Conservation (phyloP, 2,329 filamentous ascomycete genomes). For the Aspergillus ochraceus region DNA sequence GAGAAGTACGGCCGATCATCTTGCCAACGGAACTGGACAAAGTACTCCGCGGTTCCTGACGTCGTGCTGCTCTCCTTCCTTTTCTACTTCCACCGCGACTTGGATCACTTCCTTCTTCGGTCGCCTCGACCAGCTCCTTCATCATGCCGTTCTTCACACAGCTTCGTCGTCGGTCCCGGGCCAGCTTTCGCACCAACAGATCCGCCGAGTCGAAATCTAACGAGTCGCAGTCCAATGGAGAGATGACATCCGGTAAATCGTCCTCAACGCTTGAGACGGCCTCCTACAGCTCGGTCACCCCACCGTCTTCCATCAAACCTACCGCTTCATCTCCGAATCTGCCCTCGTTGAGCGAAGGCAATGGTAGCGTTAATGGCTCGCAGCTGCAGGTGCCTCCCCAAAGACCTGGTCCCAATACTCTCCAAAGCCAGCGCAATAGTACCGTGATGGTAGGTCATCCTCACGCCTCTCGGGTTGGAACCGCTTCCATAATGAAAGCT, state of each 20-base stretch:
- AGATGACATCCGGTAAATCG: slow-evolving; percentile 63
- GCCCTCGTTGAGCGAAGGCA: slow-evolving; percentile 50
- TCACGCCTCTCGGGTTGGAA: slow-evolving; percentile 6
- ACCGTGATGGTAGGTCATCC: slow-evolving; percentile 35
- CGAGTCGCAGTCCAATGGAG: slow-evolving; percentile 47
- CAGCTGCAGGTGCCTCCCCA: slow-evolving; percentile 45
- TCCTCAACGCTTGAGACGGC: slow-evolving; percentile 62
- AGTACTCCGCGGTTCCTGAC: not conserved
- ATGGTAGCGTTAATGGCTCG: slow-evolving; percentile 42
- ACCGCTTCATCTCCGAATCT: slow-evolving; percentile 67
- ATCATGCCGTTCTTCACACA: slow-evolving; percentile 68
- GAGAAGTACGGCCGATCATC: not conserved
- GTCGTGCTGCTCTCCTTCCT: not conserved
- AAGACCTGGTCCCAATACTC: slow-evolving; percentile 46
- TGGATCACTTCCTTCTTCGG: not conserved
- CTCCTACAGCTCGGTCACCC: slow-evolving; percentile 65
- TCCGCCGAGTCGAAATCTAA: slow-evolving; percentile 43
- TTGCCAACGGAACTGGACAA: not conserved
- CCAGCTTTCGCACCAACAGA: slow-evolving; percentile 67
- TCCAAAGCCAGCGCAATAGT: slow-evolving; percentile 44
- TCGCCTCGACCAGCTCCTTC: slow-evolving; percentile 2
- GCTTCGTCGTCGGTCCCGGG: slow-evolving; percentile 72
- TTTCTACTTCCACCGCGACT: not conserved
- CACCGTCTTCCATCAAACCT: slow-evolving; percentile 68
- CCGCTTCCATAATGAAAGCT: slow-evolving; percentile 3